Evolutionary conservation across 495 filamentous ascomycete genomes (phyloP).

Genomic region (Podospora anserina): DNA sequence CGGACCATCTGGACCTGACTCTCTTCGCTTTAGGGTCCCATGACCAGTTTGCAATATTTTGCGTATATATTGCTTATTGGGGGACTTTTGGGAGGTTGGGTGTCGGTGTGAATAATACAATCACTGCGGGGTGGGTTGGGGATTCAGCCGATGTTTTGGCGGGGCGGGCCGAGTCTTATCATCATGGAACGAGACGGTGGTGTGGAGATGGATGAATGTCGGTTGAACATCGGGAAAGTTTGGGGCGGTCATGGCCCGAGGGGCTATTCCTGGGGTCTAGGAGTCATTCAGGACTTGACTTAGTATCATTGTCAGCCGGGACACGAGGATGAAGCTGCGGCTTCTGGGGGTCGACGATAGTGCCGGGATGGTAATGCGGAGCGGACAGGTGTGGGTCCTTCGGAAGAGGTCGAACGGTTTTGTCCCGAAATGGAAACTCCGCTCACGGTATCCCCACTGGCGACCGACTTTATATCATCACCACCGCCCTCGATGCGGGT

Average conservation of each 20-base stretch:
- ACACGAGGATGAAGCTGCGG: neutral
- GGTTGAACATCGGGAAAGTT: neutral
- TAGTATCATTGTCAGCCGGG: neutral
- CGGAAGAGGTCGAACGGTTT: neutral
- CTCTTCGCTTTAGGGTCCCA: neutral
- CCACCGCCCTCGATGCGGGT: neutral
- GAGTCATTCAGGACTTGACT: neutral
- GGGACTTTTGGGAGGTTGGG: neutral
- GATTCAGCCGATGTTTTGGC: slow-evolving; percentile 1
- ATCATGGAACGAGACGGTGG: neutral
- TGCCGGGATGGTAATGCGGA: neutral
- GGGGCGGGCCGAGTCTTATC: slow-evolving; percentile 3
- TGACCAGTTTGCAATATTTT: neutral
- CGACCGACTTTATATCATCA: neutral
- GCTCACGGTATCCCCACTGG: neutral
- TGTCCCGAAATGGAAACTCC: neutral
- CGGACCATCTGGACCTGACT: neutral
- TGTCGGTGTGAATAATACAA: neutral
- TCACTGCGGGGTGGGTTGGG: neutral
- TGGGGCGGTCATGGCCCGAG: neutral
- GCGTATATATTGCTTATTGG: neutral
- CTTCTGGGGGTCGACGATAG: neutral
- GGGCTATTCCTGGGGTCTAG: neutral
- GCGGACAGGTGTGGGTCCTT: neutral
- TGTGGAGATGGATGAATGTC: neutral